Conservation (phyloP, 345 rosid species). For the Hypericum perforatum region DNA sequence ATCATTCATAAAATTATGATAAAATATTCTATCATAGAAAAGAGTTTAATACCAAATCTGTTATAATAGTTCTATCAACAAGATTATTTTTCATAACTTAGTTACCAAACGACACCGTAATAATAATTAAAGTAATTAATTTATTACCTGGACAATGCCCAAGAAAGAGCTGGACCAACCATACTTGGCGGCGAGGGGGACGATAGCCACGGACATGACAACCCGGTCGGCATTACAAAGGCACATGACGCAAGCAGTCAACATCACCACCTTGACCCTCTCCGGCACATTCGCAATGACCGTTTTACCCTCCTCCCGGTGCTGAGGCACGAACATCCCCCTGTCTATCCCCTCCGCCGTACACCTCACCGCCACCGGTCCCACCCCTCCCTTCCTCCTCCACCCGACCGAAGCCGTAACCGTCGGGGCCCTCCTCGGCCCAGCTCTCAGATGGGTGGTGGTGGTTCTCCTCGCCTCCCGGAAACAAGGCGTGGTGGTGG, state of each 20-base stretch:
- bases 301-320: slow-evolving; percentile 27
- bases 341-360: slow-evolving; percentile 69
- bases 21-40: too few species aligned
- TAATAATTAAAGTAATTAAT: not conserved
- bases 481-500: slow-evolving; percentile 6
- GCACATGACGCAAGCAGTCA: slow-evolving; percentile 74
- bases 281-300: slow-evolving; percentile 32
- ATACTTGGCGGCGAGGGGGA: slow-evolving; percentile 71
- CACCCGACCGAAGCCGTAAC: too few species aligned
- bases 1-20: too few species aligned
- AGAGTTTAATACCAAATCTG: too few species aligned
- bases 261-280: slow-evolving; percentile 74
- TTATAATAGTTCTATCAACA: too few species aligned
- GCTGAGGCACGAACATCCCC: slow-evolving; percentile 19
- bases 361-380: slow-evolving; percentile 26
- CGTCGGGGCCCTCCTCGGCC: not conserved
- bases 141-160: slow-evolving; percentile 84
- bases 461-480: slow-evolving; percentile 11
- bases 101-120: too few species aligned
- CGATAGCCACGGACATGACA: slow-evolving; percentile 70
- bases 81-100: too few species aligned
- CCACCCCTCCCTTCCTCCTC: slow-evolving; percentile 10
- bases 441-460: slow-evolving; percentile 23
- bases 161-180: slow-evolving; percentile 89
- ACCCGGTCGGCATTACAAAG: slow-evolving; percentile 64